Base-by-base conservation (phyloP, 2,329 filamentous ascomycete genomes). In the Exophiala oligosperma region DNA sequence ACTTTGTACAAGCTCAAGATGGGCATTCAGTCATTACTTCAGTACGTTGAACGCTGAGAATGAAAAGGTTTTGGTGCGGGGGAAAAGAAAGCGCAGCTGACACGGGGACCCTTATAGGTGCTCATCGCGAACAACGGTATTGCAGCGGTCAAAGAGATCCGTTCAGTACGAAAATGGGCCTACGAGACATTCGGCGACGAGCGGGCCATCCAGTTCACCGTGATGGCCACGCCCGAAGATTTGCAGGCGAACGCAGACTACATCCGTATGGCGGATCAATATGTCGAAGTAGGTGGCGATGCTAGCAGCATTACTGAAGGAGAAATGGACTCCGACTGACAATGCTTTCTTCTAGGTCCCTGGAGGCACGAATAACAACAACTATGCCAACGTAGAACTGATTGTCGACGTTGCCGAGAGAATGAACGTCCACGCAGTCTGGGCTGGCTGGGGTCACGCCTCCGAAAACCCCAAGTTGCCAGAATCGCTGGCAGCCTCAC, bases 81-180 rank as follows among this genome's bases (percentile, higher is more conserved):
- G 38, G 49, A 41, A 41, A 17, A 17, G 17, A 1, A 17, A 17
- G 51, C 53, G 43, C 40, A 29, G 60, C 58, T 70, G 53, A 69
- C 57, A 37, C 17, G 49, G 17, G 17, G 21, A 8, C n/a, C n/a
- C 53, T 55, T 68, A 21, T 71, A 97, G 93, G 92, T 97, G 54
- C 84, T 99, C 65, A 99, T 99, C 77, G 94, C 94, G 74, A 99
- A 99, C 83, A 99, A 99, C 81, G 94, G 94, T 84, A 99, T 99
- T 76, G 94, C 94, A 52, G 94, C 94, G 73, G 94, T 99, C 76
- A 99, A 99, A 79, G 94, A 99, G 79, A 99, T 99, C 74, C 88
- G 94, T 76, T 97, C 93, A 60, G 93, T 99, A 72, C 90, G 94
- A 77, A 99, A 97, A 92, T 99, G 94, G 94, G 94, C 94, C 62